Evolutionary conservation across 2,329 filamentous ascomycete genomes (phyloP).

Genomic region (Elsinoe batatas): DNA sequence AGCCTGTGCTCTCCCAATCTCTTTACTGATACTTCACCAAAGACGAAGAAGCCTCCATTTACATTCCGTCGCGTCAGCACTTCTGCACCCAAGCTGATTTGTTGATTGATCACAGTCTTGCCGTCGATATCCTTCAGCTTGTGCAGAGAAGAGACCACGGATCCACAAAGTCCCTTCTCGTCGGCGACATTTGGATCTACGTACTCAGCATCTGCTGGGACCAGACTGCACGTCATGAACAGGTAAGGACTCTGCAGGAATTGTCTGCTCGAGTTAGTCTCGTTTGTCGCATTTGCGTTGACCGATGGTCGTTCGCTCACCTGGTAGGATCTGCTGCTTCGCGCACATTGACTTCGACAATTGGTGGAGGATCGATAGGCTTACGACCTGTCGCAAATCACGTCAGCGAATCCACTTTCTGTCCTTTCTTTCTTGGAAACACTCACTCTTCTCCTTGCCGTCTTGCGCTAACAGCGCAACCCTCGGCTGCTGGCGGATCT

Average conservation of each 20-base stretch:
- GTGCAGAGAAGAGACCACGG: conserved; percentile 70
- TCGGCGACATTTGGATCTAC: conserved; percentile 38
- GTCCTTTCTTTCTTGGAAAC: conserved; percentile 12
- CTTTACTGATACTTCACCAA: conserved; percentile 74
- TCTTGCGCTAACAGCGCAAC: conserved; percentile 55
- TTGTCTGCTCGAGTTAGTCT: conserved; percentile 33
- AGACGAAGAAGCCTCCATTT: conserved; percentile 81
- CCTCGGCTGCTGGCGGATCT: conserved; percentile 56
- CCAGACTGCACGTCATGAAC: conserved; percentile 51
- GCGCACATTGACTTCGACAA: conserved; percentile 59
- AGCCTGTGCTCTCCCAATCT: conserved; percentile 62
- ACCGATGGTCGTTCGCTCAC: conserved; percentile 35
- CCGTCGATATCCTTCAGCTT: conserved; percentile 70
- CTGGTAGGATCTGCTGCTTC: conserved; percentile 44
- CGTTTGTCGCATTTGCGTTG: neutral
- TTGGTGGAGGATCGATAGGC: conserved; percentile 78
- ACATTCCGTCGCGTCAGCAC: conserved; percentile 13
- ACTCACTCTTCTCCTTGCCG: conserved; percentile 64
- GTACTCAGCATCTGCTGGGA: conserved; percentile 40
- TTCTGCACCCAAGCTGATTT: neutral
- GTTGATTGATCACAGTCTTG: conserved; percentile 32
- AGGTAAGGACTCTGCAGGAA: conserved; percentile 56
- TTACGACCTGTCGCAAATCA: conserved; percentile 55
- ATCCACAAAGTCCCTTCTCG: conserved; percentile 48
- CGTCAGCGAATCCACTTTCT: neutral